Conservation (phyloP, 2,329 filamentous ascomycete species). For the Alternaria brassicicola region DNA sequence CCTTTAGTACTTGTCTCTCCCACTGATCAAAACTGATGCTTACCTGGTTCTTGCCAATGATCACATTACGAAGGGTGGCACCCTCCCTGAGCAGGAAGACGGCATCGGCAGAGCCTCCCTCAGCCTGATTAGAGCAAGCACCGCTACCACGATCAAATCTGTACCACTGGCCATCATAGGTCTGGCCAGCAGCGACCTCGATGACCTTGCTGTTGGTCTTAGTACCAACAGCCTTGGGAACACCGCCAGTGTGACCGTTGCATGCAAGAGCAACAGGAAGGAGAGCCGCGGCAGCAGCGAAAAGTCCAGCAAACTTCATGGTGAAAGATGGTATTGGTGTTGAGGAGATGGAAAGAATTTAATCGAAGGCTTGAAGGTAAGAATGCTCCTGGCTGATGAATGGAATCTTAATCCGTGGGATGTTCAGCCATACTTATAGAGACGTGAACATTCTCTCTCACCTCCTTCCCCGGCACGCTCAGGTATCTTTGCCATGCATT, state of each 20-base stretch:
- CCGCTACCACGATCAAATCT: constrained; percentile 35
- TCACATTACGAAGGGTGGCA: constrained; percentile 59
- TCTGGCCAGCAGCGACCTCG: constrained; percentile 29
- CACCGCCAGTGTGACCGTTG: constrained; percentile 32
- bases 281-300: constrained; percentile 25
- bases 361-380: background rate
- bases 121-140: constrained; percentile 29
- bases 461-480: background rate
- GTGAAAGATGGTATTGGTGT: background rate
- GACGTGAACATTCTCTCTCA: background rate
- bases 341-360: background rate
- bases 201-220: constrained; percentile 38
- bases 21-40: background rate
- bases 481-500: constrained; percentile 2
- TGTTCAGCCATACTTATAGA: constrained; percentile 9
- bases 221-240: constrained; percentile 31
- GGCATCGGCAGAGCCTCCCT: constrained; percentile 23
- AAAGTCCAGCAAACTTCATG: constrained; percentile 24
- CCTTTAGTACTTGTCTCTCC: background rate
- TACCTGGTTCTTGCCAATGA: constrained; percentile 57
- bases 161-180: constrained; percentile 33
- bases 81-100: constrained; percentile 58
- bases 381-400: constrained; percentile 11
- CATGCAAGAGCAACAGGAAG: constrained; percentile 32
- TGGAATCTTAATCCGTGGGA: background rate